Conservation (phyloP, 176 grass and related monocot species). For the Oropetium thomaeum region DNA sequence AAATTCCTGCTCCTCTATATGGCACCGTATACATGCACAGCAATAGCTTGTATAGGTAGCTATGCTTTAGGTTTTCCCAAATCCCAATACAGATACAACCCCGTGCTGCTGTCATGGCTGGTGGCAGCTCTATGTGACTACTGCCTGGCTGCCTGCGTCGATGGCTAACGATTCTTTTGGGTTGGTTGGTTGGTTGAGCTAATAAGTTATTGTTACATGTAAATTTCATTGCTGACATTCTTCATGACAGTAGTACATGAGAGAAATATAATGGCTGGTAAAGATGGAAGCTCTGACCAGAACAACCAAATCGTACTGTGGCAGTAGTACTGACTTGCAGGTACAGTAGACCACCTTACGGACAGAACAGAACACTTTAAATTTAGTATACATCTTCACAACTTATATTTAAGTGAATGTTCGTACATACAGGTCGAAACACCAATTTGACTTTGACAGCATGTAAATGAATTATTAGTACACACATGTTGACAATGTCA, state of each 20-base stretch:
- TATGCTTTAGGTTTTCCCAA: constrained; percentile 34
- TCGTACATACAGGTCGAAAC: constrained; percentile 12
- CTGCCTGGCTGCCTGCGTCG: constrained; percentile 25
- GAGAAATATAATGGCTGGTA: not conserved
- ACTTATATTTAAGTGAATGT: constrained; percentile 5
- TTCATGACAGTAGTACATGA: not conserved
- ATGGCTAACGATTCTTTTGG: constrained; percentile 44
- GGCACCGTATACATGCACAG: constrained; percentile 52
- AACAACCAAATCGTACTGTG: not conserved
- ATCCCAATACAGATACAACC: constrained; percentile 18
- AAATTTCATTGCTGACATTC: constrained; percentile 24
- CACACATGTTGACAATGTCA: constrained; percentile 14
- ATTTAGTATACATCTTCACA: not conserved
- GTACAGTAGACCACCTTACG: not conserved
- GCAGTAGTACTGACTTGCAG: no score
- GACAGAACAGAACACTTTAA: not conserved
- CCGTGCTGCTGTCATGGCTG: constrained; percentile 27
- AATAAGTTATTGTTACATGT: constrained; percentile 28
- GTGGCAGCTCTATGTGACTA: constrained; percentile 13
- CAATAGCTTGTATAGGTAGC: constrained; percentile 45
- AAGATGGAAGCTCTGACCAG: not conserved
- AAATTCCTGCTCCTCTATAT: constrained; percentile 16
- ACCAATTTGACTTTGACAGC: not conserved
- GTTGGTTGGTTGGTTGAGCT: constrained; percentile 34
- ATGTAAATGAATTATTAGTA: constrained; percentile 10